Evolutionary conservation across 768 basidiomycete species (phyloP).

Genomic region (Neoboletus magnificus): DNA sequence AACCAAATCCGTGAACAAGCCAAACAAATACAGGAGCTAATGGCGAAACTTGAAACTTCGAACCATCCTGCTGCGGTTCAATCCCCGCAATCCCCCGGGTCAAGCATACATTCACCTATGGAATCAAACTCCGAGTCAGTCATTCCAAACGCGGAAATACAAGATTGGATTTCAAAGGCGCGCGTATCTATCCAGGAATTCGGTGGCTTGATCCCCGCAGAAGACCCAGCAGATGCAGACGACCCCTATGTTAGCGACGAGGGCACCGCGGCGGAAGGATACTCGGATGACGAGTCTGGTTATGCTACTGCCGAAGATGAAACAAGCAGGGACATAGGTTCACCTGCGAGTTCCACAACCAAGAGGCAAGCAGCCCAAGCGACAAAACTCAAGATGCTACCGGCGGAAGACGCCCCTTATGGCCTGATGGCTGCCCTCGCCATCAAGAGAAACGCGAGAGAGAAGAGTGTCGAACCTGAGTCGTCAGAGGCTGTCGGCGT

Average conservation of each 20-base stretch:
- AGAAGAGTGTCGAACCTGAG: conserved; percentile 40
- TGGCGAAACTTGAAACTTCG: conserved; percentile 59
- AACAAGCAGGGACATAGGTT: conserved; percentile 21
- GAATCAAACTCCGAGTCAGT: conserved; percentile 25
- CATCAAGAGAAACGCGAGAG: conserved; percentile 43
- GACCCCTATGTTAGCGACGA: conserved; percentile 35
- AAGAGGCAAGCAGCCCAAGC: conserved; percentile 40
- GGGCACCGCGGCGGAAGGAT: conserved; percentile 32
- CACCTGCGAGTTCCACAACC: conserved; percentile 32
- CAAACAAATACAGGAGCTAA: conserved; percentile 65
- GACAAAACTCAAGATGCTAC: conserved; percentile 52
- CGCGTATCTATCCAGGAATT: conserved; percentile 66
- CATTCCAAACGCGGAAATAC: conserved; percentile 52
- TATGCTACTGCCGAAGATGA: conserved; percentile 24
- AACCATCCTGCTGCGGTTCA: conserved; percentile 33
- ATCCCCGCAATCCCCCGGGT: conserved; percentile 35
- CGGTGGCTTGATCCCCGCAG: conserved; percentile 62
- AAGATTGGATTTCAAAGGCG: conserved; percentile 77
- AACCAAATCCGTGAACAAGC: conserved; percentile 75
- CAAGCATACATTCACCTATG: conserved; percentile 27
- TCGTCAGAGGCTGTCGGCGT: conserved; percentile 58
- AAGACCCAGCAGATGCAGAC: conserved; percentile 53
- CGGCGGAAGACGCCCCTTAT: conserved; percentile 61
- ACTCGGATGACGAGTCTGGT: conserved; percentile 37
- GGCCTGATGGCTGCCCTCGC: conserved; percentile 72